Base-by-base conservation (phyloP, 129 eudicot genomes). In the Pseudognaphalium luteoalbum region DNA sequence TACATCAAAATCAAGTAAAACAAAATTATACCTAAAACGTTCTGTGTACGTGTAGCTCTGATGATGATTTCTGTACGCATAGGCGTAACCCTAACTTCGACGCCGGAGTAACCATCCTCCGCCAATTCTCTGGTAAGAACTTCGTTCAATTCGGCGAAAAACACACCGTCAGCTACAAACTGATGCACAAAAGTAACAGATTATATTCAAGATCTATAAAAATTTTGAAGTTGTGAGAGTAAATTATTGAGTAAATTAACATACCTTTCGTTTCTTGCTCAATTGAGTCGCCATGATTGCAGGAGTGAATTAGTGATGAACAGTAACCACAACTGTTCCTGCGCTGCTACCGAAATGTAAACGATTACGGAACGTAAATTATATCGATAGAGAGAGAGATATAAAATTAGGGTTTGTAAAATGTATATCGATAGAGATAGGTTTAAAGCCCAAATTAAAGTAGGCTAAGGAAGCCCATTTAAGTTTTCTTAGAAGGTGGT, bases 91-190 rank as follows among this genome's bases (percentile, higher is more conserved):
- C 97, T 86, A 66, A 91, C 97, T 83, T 91, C 97, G 6, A 91
- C 97, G 8, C 97, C 97, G 12, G 97, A 92, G 89, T 92, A 92
- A 25, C 97, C 97, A 77, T 92, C 96, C 78, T 92, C 97, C 0
- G 97, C 97, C 4, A 92, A 80, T 80, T 92, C 97, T 34, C 97
- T 83, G 50, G 96, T 92, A 66, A 92, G 83, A 10, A 92, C 93
- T 78, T 92, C 96, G 64, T 92, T 89, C 85, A 92, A 66, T 81
- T 92, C 97, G 28, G 96, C 97, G 58, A 83, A 89, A 78, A 92
- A 92, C 44, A 92, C 96, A 32, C 97, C 96, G 77, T 92, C 97
- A 57, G 96, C 91, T 20, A 92, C 96, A 81, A 92, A 89, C 92
- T 92, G 77, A 44, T 67, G 58, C 28, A 33, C 25, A 72, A 44